A percentile compares a stretch with the other conserved stretches of the same genome.
These are phyloP conservation scores for Tolypocladium paradoxum DNA, from an alignment of 2,329 filamentous ascomycete genomes.

Conservation along the genomic window DNA sequence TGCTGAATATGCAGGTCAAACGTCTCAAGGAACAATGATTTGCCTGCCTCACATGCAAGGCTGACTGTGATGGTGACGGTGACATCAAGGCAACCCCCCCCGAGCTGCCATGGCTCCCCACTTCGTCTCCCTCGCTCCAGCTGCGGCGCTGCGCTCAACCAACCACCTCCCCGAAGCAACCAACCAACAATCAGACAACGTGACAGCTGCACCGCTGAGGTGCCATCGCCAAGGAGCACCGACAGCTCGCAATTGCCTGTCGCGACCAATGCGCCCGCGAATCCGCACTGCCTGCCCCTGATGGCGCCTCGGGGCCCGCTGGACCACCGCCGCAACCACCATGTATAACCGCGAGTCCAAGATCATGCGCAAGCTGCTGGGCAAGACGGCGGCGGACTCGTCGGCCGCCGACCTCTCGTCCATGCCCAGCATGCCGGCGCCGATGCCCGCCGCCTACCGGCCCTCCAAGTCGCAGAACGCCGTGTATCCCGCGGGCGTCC, in stretches of 20 bases:
- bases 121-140: background rate
- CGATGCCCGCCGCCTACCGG: slow-evolving; percentile 30
- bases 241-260: background rate
- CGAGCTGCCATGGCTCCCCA: background rate
- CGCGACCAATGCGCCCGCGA: background rate
- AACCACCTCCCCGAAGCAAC: background rate
- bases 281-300: slow-evolving; percentile 5
- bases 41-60: background rate
- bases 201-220: background rate
- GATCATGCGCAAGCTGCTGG: slow-evolving; percentile 51
- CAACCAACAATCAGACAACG: background rate
- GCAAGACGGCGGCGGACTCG: slow-evolving; percentile 38
- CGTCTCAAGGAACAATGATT: too few species aligned
- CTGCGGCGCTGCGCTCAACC: background rate
- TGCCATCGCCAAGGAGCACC: background rate
- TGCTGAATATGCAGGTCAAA: background rate
- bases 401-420: slow-evolving; percentile 31
- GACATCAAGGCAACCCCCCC: background rate
- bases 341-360: slow-evolving; percentile 44
- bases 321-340: slow-evolving; percentile 11
- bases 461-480: slow-evolving; percentile 46
- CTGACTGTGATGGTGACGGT: background rate
- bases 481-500: slow-evolving; percentile 37
- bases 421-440: slow-evolving; percentile 33
- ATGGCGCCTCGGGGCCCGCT: slow-evolving; percentile 23